Base-by-base conservation (phyloP, 306 rosid genomes). In the Lathyrus aphaca region DNA sequence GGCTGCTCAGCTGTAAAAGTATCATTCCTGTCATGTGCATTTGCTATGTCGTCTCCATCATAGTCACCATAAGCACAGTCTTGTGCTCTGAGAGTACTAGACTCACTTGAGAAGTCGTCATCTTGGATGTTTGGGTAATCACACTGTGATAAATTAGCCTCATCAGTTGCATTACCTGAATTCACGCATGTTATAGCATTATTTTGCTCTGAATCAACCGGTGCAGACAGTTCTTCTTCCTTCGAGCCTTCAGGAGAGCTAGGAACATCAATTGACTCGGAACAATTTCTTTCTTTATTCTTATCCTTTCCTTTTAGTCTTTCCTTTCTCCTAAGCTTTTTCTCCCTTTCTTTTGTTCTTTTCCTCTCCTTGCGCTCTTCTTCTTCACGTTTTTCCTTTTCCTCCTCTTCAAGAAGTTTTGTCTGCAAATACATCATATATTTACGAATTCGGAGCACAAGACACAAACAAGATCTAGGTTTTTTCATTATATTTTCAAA, bases 341-440 rank as follows among this genome's bases (percentile, higher is more conserved):
- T 95, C 83, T 89, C 97, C 78, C 91, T 82, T 82, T 95, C 99
- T 78, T 91, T 95, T 72, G 87, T 61, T 77, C 95, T 86, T 69
- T 86, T 95, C 78, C 96, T 87, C 84, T 95, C 99, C 74, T 83
- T 95, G 80, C 97, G 96, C 72, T 91, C 99, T 80, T 95, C 95
- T 80, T 91, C 99, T 83, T 91, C 97, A 63, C 96, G 97, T 71
- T 89, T 94, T 79, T 91, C 99, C 86, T 87, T 87, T 83, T 91
- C 99, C 86, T 95, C 99, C 80, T 95, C 99, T 76, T 95, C 97
- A 80, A 95, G 93, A 87, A 95, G 99, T 79, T 95, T 95, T 79
- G 78, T 89, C 99, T 95, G 84, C 30, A 76, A 21, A 63, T 70
- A 83, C 68, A 66, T 65, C 54, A 49, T 59, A 59, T 51, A 17